Evolutionary conservation across 2,329 filamentous ascomycete genomes (phyloP).

Genomic region (Aspergillus felis): DNA sequence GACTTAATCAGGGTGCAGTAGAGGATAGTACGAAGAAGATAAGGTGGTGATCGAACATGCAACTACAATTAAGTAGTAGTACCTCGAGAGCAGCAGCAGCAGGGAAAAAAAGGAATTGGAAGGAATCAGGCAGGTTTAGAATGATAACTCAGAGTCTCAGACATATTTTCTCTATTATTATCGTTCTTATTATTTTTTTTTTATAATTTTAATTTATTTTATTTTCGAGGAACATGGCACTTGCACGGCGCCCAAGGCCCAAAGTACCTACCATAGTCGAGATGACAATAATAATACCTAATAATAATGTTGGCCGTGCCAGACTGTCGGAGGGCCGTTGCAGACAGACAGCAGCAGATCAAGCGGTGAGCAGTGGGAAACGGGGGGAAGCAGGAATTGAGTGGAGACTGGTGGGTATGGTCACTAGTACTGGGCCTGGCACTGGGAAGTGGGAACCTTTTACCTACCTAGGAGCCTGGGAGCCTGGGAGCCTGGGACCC

Average conservation of each 20-base stretch:
- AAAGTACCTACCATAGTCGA: not conserved
- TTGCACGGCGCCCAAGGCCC: not conserved
- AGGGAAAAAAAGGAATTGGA: not conserved
- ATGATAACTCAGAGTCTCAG: not conserved
- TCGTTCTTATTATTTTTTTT: not conserved
- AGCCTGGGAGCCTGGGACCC: not conserved
- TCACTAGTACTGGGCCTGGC: too few species aligned
- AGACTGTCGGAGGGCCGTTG: not conserved
- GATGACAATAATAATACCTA: not conserved
- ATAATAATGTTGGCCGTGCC: too few species aligned
- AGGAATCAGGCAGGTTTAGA: not conserved
- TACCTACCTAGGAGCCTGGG: too few species aligned
- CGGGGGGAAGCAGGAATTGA: not conserved
- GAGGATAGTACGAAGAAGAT: slow-evolving; percentile 1
- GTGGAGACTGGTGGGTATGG: too few species aligned
- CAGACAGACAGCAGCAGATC: not conserved
- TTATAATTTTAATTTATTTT: not conserved
- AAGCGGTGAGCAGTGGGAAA: not conserved
- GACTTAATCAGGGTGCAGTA: not conserved
- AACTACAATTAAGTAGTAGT: not conserved
- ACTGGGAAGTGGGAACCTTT: too few species aligned
- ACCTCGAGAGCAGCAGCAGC: not conserved
- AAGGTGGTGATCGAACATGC: not conserved
- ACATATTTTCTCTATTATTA: not conserved
- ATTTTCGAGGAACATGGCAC: not conserved